Base-by-base conservation (phyloP, 164 flowering plant genomes). In the Annona squamosa region DNA sequence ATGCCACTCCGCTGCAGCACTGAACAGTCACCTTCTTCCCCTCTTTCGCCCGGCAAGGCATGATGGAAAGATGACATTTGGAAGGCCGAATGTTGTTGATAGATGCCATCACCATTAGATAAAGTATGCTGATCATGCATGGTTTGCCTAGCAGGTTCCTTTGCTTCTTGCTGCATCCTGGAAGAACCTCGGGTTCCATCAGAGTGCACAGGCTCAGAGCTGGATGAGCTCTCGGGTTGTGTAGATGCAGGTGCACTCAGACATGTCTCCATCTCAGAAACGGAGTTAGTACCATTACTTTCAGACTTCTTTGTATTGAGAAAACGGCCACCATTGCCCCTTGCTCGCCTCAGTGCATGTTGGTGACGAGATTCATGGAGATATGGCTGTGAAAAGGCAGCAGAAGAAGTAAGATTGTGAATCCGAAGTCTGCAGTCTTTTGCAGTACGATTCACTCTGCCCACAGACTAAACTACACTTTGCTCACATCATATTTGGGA, bases 311-410 rank as follows among this genome's bases (percentile, higher is more conserved):
- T 92, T 3, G 97, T 94, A 72, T 82, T 82, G 47, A 82, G 81
- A 84, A 92, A 94, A 59, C 98, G 93, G 44, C 97, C 98, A 42
- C 99, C 99, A 67, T 80, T 84, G 5, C 92, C 93, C 82, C 98
- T 90, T 48, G 83, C 86, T 79, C 98, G 89, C 79, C 92, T 86
- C 89, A 90, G 75, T 4, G 98, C 98, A 82, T 94, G 98, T 78
- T 88, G 90, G 77, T 94, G 97, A 41, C 97, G 89, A 44, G 97
- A 94, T 79, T 92, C 97, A 70, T 94, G 99, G 74, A 94, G 97
- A 81, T 92, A 94, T 44, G 98, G 99, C 98, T 92, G 86, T 9
- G 67, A 64, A 43, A 66, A 13, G 46, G 37, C 26, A 52, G 59
- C 2, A 7, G 52, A 4, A 52, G 59, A 0, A 52, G 59, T 16